Conservation (phyloP, 2,329 filamentous ascomycete genomes). For the Knufia petricola region DNA sequence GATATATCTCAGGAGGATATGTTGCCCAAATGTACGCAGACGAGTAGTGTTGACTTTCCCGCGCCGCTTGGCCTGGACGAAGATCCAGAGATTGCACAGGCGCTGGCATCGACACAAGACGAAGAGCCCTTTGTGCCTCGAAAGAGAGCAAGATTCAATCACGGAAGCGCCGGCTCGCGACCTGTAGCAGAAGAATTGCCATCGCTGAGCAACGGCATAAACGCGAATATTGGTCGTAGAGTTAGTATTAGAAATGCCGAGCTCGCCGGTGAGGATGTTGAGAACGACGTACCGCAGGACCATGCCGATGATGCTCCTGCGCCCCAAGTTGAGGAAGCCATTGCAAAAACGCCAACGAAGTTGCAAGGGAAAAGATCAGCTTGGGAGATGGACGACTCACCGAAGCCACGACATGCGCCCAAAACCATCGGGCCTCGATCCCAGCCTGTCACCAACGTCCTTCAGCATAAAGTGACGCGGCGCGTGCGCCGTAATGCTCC, state of each 20-base stretch:
- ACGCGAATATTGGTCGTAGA: conserved; percentile 2
- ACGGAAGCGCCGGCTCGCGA: too few relatives aligned
- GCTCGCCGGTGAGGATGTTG: background rate
- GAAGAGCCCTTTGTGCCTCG: background rate
- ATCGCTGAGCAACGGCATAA: background rate
- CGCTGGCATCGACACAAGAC: background rate
- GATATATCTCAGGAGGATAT: conserved; percentile 15
- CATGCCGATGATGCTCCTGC: background rate
- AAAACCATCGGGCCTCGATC: background rate
- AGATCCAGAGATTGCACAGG: background rate
- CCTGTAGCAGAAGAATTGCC: background rate
- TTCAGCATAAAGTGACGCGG: background rate
- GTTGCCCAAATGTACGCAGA: background rate
- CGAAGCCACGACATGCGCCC: background rate
- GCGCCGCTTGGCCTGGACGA: background rate
- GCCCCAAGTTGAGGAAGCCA: background rate
- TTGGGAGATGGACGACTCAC: background rate
- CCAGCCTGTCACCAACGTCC: background rate
- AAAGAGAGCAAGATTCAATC: background rate
- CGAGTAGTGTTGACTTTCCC: background rate
- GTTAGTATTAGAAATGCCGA: background rate
- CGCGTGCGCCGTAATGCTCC: background rate
- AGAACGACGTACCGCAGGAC: background rate
- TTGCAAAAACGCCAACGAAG: background rate
- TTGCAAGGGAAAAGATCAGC: background rate